A percentile compares a stretch with the other conserved stretches of the same genome.
Evolutionary conservation across 305 asterid species (phyloP).

Genomic region (Ilex paraguariensis): DNA sequence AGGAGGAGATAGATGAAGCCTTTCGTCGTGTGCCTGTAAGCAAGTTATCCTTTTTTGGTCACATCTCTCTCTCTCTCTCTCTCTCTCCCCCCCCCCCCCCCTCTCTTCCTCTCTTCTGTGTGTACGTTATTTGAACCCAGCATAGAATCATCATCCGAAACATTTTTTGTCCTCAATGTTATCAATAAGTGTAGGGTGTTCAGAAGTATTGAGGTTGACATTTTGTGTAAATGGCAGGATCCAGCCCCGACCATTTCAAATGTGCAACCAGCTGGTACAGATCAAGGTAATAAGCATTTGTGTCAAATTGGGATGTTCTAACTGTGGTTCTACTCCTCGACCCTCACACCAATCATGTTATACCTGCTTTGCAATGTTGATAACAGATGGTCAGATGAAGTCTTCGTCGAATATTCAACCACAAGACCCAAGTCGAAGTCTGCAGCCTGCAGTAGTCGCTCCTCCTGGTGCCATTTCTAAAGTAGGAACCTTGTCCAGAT

Average conservation of each 20-base stretch:
- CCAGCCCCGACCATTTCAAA: constrained; percentile 55
- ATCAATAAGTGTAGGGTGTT: neutral
- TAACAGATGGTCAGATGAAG: constrained; percentile 57
- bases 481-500: constrained; percentile 43
- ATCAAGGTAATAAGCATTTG: constrained; percentile 47
- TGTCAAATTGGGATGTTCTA: neutral
- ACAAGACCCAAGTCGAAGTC: constrained; percentile 45
- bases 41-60: constrained; percentile 5
- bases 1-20: constrained; percentile 98
- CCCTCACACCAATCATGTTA: constrained; percentile 6
- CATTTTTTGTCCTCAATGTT: neutral
- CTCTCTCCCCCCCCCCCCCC: no score
- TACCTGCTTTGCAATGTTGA: constrained; percentile 14
- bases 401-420: constrained; percentile 44
- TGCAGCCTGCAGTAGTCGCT: constrained; percentile 44
- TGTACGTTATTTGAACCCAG: no score
- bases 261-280: constrained; percentile 40
- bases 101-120: no score
- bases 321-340: constrained; percentile 3
- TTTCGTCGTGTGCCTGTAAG: constrained; percentile 93
- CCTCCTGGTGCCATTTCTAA: constrained; percentile 37
- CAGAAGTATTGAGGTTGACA: neutral
- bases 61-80: neutral
- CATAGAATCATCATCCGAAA: no score
- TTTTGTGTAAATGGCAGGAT: constrained; percentile 48